Base-by-base conservation (phyloP, 306 rosid species). In the Malus fusca region DNA sequence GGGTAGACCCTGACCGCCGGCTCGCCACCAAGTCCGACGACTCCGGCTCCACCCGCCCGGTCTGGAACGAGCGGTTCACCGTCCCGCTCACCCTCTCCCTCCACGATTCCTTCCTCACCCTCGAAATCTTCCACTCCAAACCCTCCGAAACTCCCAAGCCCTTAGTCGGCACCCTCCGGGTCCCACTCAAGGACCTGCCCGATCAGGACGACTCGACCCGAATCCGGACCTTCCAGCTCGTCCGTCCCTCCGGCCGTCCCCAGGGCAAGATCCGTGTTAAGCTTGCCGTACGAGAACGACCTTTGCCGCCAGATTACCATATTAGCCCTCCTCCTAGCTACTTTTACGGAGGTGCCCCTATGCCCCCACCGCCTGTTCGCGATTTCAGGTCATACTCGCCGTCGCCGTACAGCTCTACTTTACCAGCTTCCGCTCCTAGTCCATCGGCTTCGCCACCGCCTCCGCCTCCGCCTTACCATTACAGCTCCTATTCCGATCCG, bases 11-110 rank as follows among this genome's bases (percentile, higher is more conserved):
- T 0, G 88, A 92, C 42, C 90, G 92, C 21, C 92, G 98, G 0
- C 92, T 92, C 17, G 98, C 96, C 75, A 90, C 96, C 37, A 90
- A 90, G 80, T 88, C 98, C 35, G 98, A 92, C 78, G 98, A 92
- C 51, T 83, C 92, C 25, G 96, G 98, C 9, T 82, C 83, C 5
- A 90, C 90, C 46, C 66, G 71, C 51, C 98, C 98, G 3, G 86
- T 90, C 69, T 92, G 98, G 96, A 92, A 92, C 88, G 98, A 92
- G 79, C 92, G 92, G 4, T 92, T 92, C 85, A 76, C 94, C 22
- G 87, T 92, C 65, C 90, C 97, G 0, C 88, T 92, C 78, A 18
- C 84, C 8, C 75, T 69, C 7, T 68, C 90, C 5, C 84, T 87
- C 74, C 80, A 76, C 44, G 88, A 90, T 10, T 82, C 94, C 52